phyloP scores from a whole-genome alignment of 176 grass and related monocot genomes.

The Juncus inflexus region DNA sequence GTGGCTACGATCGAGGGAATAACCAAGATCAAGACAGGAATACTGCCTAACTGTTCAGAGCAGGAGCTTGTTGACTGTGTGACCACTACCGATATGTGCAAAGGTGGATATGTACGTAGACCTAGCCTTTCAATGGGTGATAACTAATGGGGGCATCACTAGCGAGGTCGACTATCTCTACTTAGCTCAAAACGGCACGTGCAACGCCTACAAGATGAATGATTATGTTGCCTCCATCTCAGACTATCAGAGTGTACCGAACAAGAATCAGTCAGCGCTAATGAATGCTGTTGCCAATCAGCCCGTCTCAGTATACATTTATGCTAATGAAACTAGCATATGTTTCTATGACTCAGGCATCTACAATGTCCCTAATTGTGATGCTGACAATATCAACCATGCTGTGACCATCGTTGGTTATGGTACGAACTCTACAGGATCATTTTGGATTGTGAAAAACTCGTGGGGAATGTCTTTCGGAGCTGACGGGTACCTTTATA shows the following conservation, averaged over 20 bases:
- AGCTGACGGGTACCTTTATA: slow-evolving; percentile 26
- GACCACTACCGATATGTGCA: neutral
- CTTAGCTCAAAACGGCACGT: slow-evolving; percentile 21
- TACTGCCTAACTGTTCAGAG: slow-evolving; percentile 25
- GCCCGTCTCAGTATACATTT: slow-evolving; percentile 23
- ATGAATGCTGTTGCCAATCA: slow-evolving; percentile 32
- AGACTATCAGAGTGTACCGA: neutral
- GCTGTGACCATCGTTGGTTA: slow-evolving; percentile 37
- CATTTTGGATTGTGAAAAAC: slow-evolving; percentile 49
- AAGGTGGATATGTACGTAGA: neutral
- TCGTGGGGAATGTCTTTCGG: slow-evolving; percentile 34
- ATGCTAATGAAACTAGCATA: slow-evolving; percentile 12
- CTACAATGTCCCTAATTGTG: slow-evolving; percentile 5
- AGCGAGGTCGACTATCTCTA: slow-evolving; percentile 39
- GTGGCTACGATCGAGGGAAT: slow-evolving; percentile 30
- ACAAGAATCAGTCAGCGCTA: slow-evolving; percentile 11
- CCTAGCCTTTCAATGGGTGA: slow-evolving; percentile 13
- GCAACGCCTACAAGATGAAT: slow-evolving; percentile 19
- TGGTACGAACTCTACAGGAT: slow-evolving; percentile 18
- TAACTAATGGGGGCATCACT: slow-evolving; percentile 28
- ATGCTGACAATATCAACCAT: slow-evolving; percentile 24
- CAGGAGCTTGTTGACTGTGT: slow-evolving; percentile 44
- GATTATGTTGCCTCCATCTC: slow-evolving; percentile 14
- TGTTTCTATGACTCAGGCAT: slow-evolving; percentile 33
- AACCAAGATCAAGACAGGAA: slow-evolving; percentile 27